Percentiles rank a stretch among this genome's conserved stretches.
These are phyloP conservation scores for Iberis amara DNA, from an alignment of 441 rosid species.

Conservation along the genomic window DNA sequence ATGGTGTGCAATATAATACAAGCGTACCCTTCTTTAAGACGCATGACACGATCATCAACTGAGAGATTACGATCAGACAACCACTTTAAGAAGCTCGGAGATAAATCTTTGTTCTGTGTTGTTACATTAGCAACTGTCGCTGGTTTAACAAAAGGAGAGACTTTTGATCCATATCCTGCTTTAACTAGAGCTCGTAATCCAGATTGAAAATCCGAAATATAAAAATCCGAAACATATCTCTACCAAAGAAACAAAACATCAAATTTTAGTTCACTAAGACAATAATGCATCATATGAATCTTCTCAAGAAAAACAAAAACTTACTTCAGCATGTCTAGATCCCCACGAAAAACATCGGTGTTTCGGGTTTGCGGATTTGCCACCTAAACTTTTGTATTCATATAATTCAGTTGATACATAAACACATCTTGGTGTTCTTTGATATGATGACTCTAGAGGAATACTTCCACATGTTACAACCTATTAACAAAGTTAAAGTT, in stretches of 20 bases:
- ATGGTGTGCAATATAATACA: background rate
- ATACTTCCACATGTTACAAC: slow-evolving; percentile 95
- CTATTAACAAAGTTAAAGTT: slow-evolving; percentile 27
- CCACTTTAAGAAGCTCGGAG: slow-evolving; percentile 77
- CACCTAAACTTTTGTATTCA: slow-evolving; percentile 78
- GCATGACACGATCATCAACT: slow-evolving; percentile 67
- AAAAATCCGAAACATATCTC: slow-evolving; percentile 85
- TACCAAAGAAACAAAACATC: slow-evolving; percentile 33
- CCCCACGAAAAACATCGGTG: slow-evolving; percentile 89
- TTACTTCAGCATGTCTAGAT: slow-evolving; percentile 69
- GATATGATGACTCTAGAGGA: slow-evolving; percentile 83
- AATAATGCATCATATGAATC: background rate
- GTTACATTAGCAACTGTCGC: slow-evolving; percentile 63
- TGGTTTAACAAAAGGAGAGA: slow-evolving; percentile 77
- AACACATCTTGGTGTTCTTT: slow-evolving; percentile 73
- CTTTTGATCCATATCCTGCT: slow-evolving; percentile 91
- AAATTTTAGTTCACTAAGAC: background rate
- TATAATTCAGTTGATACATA: slow-evolving; percentile 78
- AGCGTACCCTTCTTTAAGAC: slow-evolving; percentile 87
- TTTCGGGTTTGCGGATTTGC: slow-evolving; percentile 64
- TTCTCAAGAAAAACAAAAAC: background rate
- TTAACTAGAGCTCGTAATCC: slow-evolving; percentile 87
- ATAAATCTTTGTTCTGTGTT: slow-evolving; percentile 53
- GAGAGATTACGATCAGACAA: slow-evolving; percentile 73
- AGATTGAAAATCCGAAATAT: slow-evolving; percentile 88